Evolutionary conservation across 2,329 filamentous ascomycete species (phyloP).

Genomic region (Aspergillus tanneri): DNA sequence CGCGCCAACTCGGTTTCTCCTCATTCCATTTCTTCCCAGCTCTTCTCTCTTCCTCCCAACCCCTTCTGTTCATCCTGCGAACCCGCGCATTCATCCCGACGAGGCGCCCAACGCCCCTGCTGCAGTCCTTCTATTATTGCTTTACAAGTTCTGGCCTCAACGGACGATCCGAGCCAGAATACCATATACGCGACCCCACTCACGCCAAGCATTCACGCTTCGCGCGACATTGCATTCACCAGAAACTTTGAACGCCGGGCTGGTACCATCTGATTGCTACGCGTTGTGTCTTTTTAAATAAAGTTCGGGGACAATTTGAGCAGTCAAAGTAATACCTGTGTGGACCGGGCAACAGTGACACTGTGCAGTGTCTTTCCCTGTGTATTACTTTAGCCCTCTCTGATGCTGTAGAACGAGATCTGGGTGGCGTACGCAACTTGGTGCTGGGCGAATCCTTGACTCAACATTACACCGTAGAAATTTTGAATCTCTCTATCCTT

Average conservation of each 20-base stretch:
- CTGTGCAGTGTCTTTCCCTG: slow-evolving; percentile 35
- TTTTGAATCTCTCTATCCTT: slow-evolving; percentile 24
- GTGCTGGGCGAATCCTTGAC: slow-evolving; percentile 19
- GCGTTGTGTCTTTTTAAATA: slow-evolving; percentile 21
- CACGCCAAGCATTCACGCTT: slow-evolving; percentile 26
- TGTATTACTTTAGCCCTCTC: slow-evolving; percentile 43
- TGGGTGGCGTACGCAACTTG: slow-evolving; percentile 28
- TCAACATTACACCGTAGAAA: slow-evolving; percentile 39
- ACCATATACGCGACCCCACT: slow-evolving; percentile 32
- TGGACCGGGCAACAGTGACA: slow-evolving; percentile 30
- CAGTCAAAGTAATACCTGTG: slow-evolving; percentile 36
- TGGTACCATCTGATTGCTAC: slow-evolving; percentile 17
- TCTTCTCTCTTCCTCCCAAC: not conserved
- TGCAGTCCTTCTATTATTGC: not conserved
- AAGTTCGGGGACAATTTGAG: slow-evolving; percentile 23
- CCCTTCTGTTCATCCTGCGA: slow-evolving; percentile 4
- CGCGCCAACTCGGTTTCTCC: slow-evolving; percentile 10
- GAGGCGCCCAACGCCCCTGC: slow-evolving; percentile 1
- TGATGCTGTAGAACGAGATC: slow-evolving; percentile 43
- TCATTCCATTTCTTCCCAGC: slow-evolving; percentile 11
- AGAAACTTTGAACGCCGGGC: slow-evolving; percentile 15
- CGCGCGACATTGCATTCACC: slow-evolving; percentile 28
- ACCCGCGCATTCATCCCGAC: slow-evolving; percentile 1
- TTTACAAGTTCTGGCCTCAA: not conserved
- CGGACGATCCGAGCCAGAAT: slow-evolving; percentile 1